Conservation (phyloP, 2,329 filamentous ascomycete species). For the Claviceps capensis region DNA sequence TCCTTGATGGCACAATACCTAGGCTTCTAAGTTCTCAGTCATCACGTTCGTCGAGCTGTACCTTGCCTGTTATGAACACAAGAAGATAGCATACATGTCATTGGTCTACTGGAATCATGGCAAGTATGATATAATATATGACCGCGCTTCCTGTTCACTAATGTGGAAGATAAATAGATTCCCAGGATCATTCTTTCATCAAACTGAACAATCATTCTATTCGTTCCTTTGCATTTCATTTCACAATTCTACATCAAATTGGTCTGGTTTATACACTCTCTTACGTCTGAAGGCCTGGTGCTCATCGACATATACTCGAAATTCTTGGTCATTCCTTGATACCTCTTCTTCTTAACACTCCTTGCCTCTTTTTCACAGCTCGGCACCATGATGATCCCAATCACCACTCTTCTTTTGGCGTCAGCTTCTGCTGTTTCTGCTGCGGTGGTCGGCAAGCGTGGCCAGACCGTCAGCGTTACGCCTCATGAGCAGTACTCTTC, state of each 20-base stretch:
- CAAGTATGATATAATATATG: not conserved
- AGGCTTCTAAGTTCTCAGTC: not conserved
- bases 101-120: not conserved
- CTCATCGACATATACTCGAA: not conserved
- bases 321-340: not conserved
- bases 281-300: not conserved
- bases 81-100: not conserved
- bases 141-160: not conserved
- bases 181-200: not conserved
- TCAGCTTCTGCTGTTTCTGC: slow-evolving; percentile 17
- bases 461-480: slow-evolving; percentile 21
- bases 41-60: not conserved
- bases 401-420: slow-evolving; percentile 18
- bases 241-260: not conserved
- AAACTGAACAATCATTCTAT: not conserved
- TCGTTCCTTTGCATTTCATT: not conserved
- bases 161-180: not conserved
- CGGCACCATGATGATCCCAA: slow-evolving; percentile 14
- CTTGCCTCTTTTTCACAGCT: not conserved
- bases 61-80: not conserved
- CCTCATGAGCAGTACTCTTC: slow-evolving; percentile 44
- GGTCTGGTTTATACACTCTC: not conserved
- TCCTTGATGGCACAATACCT: not conserved
- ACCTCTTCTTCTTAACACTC: not conserved
- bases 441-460: slow-evolving; percentile 12